Evolutionary conservation across 257 asterid genomes (phyloP).

Genomic region (Avicennia marina): DNA sequence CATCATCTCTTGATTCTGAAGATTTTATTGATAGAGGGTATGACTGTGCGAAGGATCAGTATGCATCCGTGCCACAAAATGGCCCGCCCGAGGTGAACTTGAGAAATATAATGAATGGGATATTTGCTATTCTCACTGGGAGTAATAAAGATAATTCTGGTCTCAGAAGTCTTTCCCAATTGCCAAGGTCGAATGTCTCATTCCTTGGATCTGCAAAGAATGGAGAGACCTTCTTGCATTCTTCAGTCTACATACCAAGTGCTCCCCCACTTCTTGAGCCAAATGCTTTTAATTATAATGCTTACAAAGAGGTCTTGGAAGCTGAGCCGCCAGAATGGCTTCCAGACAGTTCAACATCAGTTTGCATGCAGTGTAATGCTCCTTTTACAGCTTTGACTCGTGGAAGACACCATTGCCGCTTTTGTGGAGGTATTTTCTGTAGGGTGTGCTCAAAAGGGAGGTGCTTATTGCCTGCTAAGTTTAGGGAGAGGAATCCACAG

Average conservation of each 20-base stretch:
- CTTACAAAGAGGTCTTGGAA: conserved; percentile 83
- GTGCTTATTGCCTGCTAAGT: conserved; percentile 78
- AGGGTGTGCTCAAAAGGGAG: conserved; percentile 93
- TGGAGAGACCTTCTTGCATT: conserved; percentile 79
- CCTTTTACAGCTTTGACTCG: conserved; percentile 91
- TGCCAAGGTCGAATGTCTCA: conserved; percentile 64
- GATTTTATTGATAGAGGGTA: conserved; percentile 54
- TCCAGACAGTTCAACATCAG: conserved; percentile 76
- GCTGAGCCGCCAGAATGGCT: conserved; percentile 99
- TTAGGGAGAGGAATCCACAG: conserved; percentile 92
- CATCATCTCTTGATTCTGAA: conserved; percentile 41
- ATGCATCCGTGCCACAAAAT: conserved; percentile 29
- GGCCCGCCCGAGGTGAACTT: conserved; percentile 85
- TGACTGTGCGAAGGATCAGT: conserved; percentile 55
- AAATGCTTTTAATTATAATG: conserved; percentile 49
- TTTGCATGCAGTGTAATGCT: conserved; percentile 92
- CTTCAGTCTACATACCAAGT: conserved; percentile 92
- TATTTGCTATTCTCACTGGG: conserved; percentile 72
- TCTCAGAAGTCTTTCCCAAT: conserved; percentile 31
- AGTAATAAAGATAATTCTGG: conserved; percentile 38
- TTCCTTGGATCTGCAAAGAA: conserved; percentile 84
- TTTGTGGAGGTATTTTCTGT: conserved; percentile 94
- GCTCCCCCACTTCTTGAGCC: conserved; percentile 92
- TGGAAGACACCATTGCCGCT: conserved; percentile 98
- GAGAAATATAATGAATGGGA: conserved; percentile 75